A percentile compares a stretch with the other conserved stretches of the same genome.
Conservation (phyloP, 495 filamentous ascomycete species). For the Lasiosphaeria miniovina region DNA sequence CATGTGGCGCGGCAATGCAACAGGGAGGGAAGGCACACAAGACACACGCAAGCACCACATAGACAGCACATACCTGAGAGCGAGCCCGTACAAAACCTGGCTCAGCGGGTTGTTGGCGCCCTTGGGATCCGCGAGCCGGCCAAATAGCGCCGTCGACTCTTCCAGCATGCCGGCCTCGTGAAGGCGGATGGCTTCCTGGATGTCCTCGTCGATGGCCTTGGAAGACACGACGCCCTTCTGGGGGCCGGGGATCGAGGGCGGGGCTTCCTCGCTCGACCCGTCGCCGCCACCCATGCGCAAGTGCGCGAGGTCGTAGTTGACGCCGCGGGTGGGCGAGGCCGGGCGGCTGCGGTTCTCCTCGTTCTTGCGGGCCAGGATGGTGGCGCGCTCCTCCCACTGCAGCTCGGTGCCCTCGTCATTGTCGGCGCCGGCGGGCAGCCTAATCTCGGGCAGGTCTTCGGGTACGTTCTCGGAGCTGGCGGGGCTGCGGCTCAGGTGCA, state of each 20-base stretch:
- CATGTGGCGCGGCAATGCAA: too few species aligned
- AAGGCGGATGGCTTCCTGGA: conserved; percentile 92
- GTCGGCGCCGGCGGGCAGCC: conserved; percentile 45
- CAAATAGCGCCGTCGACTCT: conserved; percentile 81
- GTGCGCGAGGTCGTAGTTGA: conserved; percentile 22
- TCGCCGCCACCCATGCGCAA: conserved; percentile 24
- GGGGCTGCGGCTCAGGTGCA: conserved; percentile 61
- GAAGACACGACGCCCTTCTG: conserved; percentile 37
- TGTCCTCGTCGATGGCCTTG: conserved; percentile 65
- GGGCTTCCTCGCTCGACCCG: conserved; percentile 15
- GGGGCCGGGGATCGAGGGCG: conserved; percentile 10
- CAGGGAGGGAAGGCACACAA: background rate
- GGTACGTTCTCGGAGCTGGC: conserved; percentile 74
- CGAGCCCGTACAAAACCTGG: conserved; percentile 94
- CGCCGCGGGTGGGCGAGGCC: conserved; percentile 25
- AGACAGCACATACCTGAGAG: conserved; percentile 65
- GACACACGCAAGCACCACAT: conserved; percentile 5
- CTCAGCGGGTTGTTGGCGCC: conserved; percentile 88
- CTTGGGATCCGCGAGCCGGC: conserved; percentile 76
- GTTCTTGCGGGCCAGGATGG: conserved; percentile 72
- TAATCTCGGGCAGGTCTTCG: conserved; percentile 70
- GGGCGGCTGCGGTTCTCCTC: conserved; percentile 45
- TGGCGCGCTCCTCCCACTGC: conserved; percentile 86
- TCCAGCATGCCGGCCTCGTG: conserved; percentile 80
- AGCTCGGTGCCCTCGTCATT: conserved; percentile 40